Conservation (phyloP, 2,329 filamentous ascomycete genomes). For the Ophiostoma montium region DNA sequence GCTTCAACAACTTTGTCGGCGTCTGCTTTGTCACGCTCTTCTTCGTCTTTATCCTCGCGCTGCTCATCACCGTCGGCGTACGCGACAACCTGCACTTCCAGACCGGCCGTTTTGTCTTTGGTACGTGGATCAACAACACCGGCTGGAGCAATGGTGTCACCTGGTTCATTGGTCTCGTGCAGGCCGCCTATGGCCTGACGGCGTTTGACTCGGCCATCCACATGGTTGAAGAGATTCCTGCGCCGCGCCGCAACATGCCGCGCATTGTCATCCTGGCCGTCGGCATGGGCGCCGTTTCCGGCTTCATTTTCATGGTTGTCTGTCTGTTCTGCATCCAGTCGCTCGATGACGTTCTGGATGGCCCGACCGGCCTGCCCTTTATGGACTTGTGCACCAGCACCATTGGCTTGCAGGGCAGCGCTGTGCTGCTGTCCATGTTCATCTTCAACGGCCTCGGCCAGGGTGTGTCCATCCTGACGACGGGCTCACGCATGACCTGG, state of each 20-base stretch:
- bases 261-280: conserved; percentile 21
- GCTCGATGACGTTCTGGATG: conserved; percentile 14
- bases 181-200: conserved; percentile 21
- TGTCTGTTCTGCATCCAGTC: conserved; percentile 10
- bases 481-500: conserved; percentile 24
- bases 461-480: conserved; percentile 21
- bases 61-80: conserved; percentile 13
- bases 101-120: conserved; percentile 18
- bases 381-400: conserved; percentile 29
- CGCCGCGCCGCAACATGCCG: conserved; percentile 19
- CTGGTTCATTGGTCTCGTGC: conserved; percentile 20
- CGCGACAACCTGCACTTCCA: conserved; percentile 14
- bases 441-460: conserved; percentile 30
- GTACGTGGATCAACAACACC: conserved; percentile 19
- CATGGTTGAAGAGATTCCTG: conserved; percentile 23
- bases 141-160: conserved; percentile 22
- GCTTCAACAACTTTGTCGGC: conserved; percentile 44
- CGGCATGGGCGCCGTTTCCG: conserved; percentile 21
- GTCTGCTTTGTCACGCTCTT: conserved; percentile 23
- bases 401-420: conserved; percentile 21
- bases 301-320: conserved; percentile 17
- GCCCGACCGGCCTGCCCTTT: conserved; percentile 30
- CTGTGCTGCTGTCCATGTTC: conserved; percentile 27
- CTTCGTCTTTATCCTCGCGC: conserved; percentile 19
- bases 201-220: conserved; percentile 21